These are phyloP conservation scores for Kwoniella bestiolae DNA, from an alignment of 768 basidiomycete species.

Conservation along the genomic window DNA sequence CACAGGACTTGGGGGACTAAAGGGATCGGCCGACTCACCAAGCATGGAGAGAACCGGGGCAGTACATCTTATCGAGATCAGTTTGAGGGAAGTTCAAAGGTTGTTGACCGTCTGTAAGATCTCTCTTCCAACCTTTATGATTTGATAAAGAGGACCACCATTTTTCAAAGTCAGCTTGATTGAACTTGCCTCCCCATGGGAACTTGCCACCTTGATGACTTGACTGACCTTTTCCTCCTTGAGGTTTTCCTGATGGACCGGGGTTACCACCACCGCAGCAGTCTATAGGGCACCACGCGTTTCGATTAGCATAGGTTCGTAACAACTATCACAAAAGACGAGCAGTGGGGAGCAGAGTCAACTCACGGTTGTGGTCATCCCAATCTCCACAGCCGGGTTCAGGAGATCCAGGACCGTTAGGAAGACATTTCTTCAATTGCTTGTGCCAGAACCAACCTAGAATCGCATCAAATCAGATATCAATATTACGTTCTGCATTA, in stretches of 20 bases:
- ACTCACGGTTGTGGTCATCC: slow-evolving; percentile 39
- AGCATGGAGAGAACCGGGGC: slow-evolving; percentile 50
- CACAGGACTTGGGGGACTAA: not conserved
- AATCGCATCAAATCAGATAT: not conserved
- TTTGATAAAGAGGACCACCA: slow-evolving; percentile 12
- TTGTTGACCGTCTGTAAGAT: slow-evolving; percentile 23
- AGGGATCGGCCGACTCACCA: slow-evolving; percentile 38
- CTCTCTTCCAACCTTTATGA: slow-evolving; percentile 26
- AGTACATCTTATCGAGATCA: slow-evolving; percentile 52
- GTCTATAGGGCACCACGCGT: slow-evolving; percentile 9
- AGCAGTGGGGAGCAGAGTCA: not conserved
- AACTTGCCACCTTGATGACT: slow-evolving; percentile 16
- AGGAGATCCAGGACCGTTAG: slow-evolving; percentile 27
- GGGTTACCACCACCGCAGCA: slow-evolving; percentile 27
- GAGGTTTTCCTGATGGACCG: slow-evolving; percentile 9
- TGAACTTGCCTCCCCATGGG: slow-evolving; percentile 20
- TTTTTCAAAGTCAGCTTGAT: slow-evolving; percentile 23
- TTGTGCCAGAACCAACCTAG: slow-evolving; percentile 30
- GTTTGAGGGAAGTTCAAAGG: slow-evolving; percentile 31
- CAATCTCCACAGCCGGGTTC: slow-evolving; percentile 46
- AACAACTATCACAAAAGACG: not conserved
- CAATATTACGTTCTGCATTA: not conserved
- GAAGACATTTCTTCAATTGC: slow-evolving; percentile 15
- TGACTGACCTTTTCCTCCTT: slow-evolving; percentile 8
- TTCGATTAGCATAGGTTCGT: not conserved